These are phyloP conservation scores for Artemisia tridentata DNA, from an alignment of 129 eudicot species.

Conservation along the genomic window DNA sequence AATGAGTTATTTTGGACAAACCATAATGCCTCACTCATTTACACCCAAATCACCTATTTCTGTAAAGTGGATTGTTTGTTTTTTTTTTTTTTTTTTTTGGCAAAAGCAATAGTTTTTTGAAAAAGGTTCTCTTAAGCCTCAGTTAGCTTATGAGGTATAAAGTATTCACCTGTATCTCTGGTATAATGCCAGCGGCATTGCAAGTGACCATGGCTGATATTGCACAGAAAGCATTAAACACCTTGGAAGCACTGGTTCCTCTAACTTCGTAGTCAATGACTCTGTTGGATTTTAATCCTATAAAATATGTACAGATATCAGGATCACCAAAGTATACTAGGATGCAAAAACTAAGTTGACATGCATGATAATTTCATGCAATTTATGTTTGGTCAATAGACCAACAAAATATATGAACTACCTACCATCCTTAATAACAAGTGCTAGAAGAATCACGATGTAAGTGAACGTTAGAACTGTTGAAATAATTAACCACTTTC, in stretches of 20 bases:
- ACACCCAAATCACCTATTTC: background rate
- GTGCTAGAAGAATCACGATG: constrained; percentile 36
- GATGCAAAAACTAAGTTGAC: constrained; percentile 2
- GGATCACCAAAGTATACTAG: background rate
- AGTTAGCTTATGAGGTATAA: background rate
- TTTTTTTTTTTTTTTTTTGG: background rate
- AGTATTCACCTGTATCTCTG: constrained; percentile 54
- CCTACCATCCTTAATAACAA: constrained; percentile 46
- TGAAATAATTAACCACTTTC: constrained; percentile 48
- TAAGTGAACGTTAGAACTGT: constrained; percentile 49
- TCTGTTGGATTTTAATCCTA: constrained; percentile 33
- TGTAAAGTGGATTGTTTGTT: background rate
- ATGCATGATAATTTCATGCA: background rate
- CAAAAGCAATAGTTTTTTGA: background rate
- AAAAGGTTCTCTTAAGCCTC: background rate
- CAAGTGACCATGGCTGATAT: constrained; percentile 52
- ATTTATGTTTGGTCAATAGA: background rate
- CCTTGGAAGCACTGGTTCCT: constrained; percentile 40
- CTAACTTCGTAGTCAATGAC: constrained; percentile 31
- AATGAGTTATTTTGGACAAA: background rate
- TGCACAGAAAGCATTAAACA: constrained; percentile 49
- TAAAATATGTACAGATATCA: constrained; percentile 4
- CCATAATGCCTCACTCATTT: too few relatives aligned
- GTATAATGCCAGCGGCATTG: constrained; percentile 57
- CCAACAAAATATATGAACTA: background rate